phyloP scores from a whole-genome alignment of 139 green algal species.

The Trebouxia sp. region DNA sequence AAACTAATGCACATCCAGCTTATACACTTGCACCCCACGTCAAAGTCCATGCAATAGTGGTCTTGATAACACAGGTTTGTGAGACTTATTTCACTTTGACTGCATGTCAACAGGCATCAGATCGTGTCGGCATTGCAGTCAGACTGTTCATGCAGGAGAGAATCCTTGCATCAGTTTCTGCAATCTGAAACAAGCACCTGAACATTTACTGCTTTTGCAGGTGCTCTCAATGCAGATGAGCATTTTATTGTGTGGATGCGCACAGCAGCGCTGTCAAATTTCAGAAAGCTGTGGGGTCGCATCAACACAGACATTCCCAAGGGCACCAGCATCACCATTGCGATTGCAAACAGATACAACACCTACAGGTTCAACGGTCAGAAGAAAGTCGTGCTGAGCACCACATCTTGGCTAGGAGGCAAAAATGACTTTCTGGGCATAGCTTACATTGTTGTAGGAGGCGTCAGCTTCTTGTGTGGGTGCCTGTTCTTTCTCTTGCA shows the following conservation, averaged over 20 bases:
- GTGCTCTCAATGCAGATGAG: constrained; percentile 59
- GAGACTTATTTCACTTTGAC: too few relatives aligned
- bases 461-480: constrained; percentile 21
- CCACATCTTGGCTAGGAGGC: constrained; percentile 76
- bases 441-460: constrained; percentile 59
- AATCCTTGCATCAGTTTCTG: too few relatives aligned
- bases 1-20: too few relatives aligned
- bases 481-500: constrained; percentile 7
- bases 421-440: constrained; percentile 73
- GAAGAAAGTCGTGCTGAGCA: constrained; percentile 69
- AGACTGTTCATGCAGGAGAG: too few relatives aligned
- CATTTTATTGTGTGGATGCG: constrained; percentile 98
- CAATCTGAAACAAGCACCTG: too few relatives aligned
- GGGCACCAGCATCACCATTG: constrained; percentile 34
- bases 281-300: constrained; percentile 76
- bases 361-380: constrained; percentile 69
- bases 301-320: constrained; percentile 59
- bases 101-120: too few relatives aligned
- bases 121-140: too few relatives aligned
- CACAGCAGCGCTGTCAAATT: constrained; percentile 60
- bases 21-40: too few relatives aligned
- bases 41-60: too few relatives aligned
- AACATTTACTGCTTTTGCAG: constrained; percentile 27
- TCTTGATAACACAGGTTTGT: too few relatives aligned
- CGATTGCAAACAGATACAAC: constrained; percentile 78